phyloP scores from a whole-genome alignment of 257 asterid genomes.

The Capsicum pubescens region DNA sequence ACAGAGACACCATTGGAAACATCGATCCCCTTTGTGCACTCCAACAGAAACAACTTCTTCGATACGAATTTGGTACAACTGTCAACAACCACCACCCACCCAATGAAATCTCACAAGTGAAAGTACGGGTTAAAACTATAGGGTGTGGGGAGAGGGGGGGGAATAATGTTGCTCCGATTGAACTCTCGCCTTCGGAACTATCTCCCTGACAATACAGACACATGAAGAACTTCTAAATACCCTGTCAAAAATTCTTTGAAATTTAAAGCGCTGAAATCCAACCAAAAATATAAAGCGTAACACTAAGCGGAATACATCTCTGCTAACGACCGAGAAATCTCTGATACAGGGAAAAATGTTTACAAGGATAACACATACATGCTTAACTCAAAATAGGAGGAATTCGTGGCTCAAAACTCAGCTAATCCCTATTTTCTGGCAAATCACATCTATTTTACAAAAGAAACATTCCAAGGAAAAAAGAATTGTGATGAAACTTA shows the following conservation, averaged over 20 bases:
- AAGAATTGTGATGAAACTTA: slow-evolving; percentile 26
- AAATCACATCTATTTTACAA: slow-evolving; percentile 51
- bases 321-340: neutral
- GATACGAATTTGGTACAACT: neutral
- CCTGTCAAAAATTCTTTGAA: neutral
- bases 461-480: slow-evolving; percentile 33
- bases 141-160: no score
- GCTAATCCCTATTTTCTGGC: slow-evolving; percentile 38
- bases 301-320: slow-evolving; percentile 16
- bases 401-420: slow-evolving; percentile 34
- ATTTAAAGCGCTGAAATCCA: slow-evolving; percentile 8
- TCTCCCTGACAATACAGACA: neutral
- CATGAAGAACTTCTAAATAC: slow-evolving; percentile 3
- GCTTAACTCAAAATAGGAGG: slow-evolving; percentile 33
- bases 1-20: neutral
- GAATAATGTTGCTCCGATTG: neutral
- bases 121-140: no score
- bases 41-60: neutral
- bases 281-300: neutral
- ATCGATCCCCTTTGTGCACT: neutral
- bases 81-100: no score
- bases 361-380: slow-evolving; percentile 32
- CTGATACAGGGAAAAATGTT: slow-evolving; percentile 41
- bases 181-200: neutral
- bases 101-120: no score